Evolutionary conservation across 2,329 filamentous ascomycete species (phyloP).

Genomic region (Fusarium sp.): DNA sequence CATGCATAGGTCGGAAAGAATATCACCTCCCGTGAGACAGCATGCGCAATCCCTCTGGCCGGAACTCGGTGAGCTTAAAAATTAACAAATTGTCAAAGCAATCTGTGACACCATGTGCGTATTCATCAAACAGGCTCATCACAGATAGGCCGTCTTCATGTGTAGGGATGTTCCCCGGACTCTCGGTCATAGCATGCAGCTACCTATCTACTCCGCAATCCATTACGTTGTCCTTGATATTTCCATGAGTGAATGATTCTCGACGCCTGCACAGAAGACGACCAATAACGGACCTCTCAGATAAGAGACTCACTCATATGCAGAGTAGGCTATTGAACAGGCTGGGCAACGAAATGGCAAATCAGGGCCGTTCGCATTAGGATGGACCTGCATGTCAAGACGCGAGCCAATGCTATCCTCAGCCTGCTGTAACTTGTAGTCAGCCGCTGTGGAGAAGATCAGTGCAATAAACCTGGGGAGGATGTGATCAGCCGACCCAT

Average conservation of each 20-base stretch:
- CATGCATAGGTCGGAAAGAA: constrained; percentile 30
- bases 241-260: constrained; percentile 38
- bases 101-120: constrained; percentile 16
- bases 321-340: neutral
- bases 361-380: constrained; percentile 31
- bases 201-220: constrained; percentile 30
- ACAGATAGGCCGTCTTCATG: neutral
- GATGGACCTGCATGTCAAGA: constrained; percentile 38
- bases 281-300: constrained; percentile 30
- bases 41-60: constrained; percentile 15
- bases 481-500: constrained; percentile 34
- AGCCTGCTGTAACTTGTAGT: constrained; percentile 41
- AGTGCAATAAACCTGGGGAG: constrained; percentile 42
- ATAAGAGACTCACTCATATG: constrained; percentile 36
- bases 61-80: neutral
- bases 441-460: constrained; percentile 46
- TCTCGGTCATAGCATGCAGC: neutral
- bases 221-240: constrained; percentile 38
- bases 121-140: neutral
- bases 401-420: constrained; percentile 35
- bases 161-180: constrained; percentile 25
- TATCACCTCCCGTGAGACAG: constrained; percentile 11
- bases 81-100: constrained; percentile 7
- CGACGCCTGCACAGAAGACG: constrained; percentile 10
- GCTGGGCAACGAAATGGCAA: constrained; percentile 27